A percentile compares a stretch with the other conserved stretches of the same genome.
These are phyloP conservation scores for Mycena leptocephala DNA, from an alignment of 768 basidiomycete genomes.

Conservation along the genomic window DNA sequence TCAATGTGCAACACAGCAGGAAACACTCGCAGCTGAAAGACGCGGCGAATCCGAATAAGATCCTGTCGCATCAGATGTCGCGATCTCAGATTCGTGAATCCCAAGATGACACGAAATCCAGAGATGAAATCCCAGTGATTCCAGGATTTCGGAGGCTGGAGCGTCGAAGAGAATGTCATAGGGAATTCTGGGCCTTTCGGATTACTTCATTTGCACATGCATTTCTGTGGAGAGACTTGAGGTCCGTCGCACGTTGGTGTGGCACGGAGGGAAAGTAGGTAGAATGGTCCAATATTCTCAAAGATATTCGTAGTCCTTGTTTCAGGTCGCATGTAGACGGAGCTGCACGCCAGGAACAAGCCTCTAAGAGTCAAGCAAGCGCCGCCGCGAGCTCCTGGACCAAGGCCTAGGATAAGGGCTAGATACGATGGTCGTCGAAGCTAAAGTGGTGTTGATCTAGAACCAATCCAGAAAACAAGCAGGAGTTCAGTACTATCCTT, in stretches of 20 bases:
- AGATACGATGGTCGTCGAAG: not conserved
- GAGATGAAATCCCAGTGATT: conserved; percentile 5
- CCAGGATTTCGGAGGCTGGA: not conserved
- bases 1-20: not conserved
- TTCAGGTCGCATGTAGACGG: not conserved
- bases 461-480: not conserved
- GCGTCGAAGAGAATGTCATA: not conserved
- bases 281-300: not conserved
- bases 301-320: not conserved
- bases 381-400: not conserved
- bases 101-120: conserved; percentile 1
- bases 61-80: conserved; percentile 9
- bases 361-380: not conserved
- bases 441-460: too few relatives aligned
- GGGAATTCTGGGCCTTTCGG: not conserved
- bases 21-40: not conserved
- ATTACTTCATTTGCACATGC: too few relatives aligned
- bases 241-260: too few relatives aligned
- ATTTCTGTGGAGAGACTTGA: too few relatives aligned
- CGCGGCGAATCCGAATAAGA: not conserved
- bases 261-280: too few relatives aligned
- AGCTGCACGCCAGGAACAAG: not conserved
- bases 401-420: not conserved
- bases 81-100: conserved; percentile 7
- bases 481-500: not conserved